Conservation (phyloP, 2,329 filamentous ascomycete species). For the Colletotrichum neosansevieriae region DNA sequence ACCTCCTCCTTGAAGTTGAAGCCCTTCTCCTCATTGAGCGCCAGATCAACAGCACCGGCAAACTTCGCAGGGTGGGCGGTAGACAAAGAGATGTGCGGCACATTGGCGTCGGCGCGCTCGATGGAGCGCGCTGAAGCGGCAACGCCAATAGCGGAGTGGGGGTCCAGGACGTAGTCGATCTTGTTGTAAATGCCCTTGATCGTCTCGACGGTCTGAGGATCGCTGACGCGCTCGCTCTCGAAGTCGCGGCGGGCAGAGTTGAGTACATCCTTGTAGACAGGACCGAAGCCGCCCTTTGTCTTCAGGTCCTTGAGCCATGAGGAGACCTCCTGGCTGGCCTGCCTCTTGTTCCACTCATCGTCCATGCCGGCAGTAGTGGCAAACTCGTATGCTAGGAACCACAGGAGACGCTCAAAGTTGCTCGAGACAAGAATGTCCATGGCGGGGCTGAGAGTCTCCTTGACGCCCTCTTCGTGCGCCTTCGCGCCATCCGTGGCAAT, state of each 20-base stretch:
- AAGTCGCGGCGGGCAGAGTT: constrained; percentile 79
- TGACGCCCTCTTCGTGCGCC: constrained; percentile 80
- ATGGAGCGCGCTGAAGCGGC: constrained; percentile 80
- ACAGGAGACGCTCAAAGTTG: constrained; percentile 96
- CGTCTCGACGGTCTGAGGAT: constrained; percentile 75
- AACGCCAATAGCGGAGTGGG: constrained; percentile 90
- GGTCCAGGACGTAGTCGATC: constrained; percentile 86
- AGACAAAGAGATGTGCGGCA: constrained; percentile 85
- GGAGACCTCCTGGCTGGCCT: constrained; percentile 81
- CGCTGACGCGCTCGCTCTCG: constrained; percentile 80
- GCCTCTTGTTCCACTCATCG: constrained; percentile 74
- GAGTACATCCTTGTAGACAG: constrained; percentile 80
- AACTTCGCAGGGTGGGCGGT: constrained; percentile 99
- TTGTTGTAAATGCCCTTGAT: constrained; percentile 68
- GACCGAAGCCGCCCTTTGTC: constrained; percentile 81
- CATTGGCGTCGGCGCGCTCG: constrained; percentile 60
- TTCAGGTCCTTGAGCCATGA: constrained; percentile 86
- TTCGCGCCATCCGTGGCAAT: constrained; percentile 72
- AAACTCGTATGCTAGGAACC: constrained; percentile 88
- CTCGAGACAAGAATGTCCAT: constrained; percentile 98
- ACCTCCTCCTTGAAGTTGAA: constrained; percentile 83
- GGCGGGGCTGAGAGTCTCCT: constrained; percentile 91
- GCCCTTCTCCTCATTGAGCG: constrained; percentile 76
- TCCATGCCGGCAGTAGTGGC: constrained; percentile 70
- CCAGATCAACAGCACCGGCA: constrained; percentile 83